Evolutionary conservation across 2,329 filamentous ascomycete species (phyloP).

Genomic region (Paecilomyces dactylethromorphus): DNA sequence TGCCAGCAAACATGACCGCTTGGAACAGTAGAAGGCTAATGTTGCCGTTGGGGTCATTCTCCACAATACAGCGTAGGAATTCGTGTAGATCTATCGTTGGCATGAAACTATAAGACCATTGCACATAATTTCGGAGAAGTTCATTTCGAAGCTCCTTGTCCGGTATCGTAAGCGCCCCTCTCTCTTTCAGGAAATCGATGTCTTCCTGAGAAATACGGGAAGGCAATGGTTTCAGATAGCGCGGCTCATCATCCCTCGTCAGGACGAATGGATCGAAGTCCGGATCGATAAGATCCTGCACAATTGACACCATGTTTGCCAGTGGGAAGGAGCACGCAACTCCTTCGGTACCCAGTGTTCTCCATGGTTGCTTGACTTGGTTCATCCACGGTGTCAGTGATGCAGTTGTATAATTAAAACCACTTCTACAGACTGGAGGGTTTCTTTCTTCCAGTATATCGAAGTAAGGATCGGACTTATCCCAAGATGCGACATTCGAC

Average conservation of each 20-base stretch:
- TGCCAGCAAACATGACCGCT: slow-evolving; percentile 85
- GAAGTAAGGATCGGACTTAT: not conserved
- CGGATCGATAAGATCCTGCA: slow-evolving; percentile 31
- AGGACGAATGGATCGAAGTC: slow-evolving; percentile 32
- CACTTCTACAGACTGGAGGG: not conserved
- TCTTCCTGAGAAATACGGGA: slow-evolving; percentile 69
- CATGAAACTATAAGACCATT: slow-evolving; percentile 88
- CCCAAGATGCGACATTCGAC: not conserved
- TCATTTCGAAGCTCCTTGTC: slow-evolving; percentile 63
- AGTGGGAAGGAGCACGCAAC: slow-evolving; percentile 25
- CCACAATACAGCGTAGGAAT: slow-evolving; percentile 48
- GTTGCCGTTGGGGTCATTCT: slow-evolving; percentile 60
- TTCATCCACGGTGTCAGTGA: not conserved
- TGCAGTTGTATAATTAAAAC: not conserved
- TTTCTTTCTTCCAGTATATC: not conserved
- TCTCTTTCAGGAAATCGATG: slow-evolving; percentile 68
- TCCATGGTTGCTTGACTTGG: slow-evolving; percentile 11
- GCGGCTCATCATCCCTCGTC: slow-evolving; percentile 30
- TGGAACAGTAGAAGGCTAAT: slow-evolving; percentile 81
- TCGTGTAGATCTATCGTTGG: slow-evolving; percentile 64
- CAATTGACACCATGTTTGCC: slow-evolving; percentile 31
- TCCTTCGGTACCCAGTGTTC: slow-evolving; percentile 20
- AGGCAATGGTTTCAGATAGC: slow-evolving; percentile 72
- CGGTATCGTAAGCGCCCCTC: slow-evolving; percentile 72
- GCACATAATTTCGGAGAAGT: slow-evolving; percentile 68